Percentiles rank a stretch among this genome's conserved stretches.
Evolutionary conservation across 2,329 filamentous ascomycete species (phyloP).

Genomic region (Malbranchea cinnamomea): DNA sequence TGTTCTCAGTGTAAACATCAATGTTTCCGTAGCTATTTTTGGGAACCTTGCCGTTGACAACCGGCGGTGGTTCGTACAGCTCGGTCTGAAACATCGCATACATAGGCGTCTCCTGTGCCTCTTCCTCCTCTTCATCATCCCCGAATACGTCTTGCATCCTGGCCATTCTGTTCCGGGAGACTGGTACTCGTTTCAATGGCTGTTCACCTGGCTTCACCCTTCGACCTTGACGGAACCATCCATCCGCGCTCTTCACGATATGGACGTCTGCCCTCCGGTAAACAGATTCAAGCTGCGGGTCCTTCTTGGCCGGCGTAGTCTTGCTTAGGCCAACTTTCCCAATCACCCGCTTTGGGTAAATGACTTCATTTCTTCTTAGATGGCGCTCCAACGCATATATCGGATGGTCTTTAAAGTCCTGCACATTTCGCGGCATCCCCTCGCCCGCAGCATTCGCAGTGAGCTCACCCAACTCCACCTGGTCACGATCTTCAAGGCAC

Average conservation of each 20-base stretch:
- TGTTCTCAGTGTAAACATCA: slow-evolving; percentile 48
- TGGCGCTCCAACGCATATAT: slow-evolving; percentile 75
- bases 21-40: slow-evolving; percentile 48
- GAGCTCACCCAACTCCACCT: slow-evolving; percentile 70
- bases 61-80: slow-evolving; percentile 58
- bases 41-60: slow-evolving; percentile 55
- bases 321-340: slow-evolving; percentile 55
- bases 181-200: slow-evolving; percentile 55
- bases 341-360: slow-evolving; percentile 54
- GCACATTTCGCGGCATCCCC: slow-evolving; percentile 70
- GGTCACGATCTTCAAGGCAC: slow-evolving; percentile 51
- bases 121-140: slow-evolving; percentile 29
- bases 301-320: slow-evolving; percentile 33
- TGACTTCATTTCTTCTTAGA: slow-evolving; percentile 66
- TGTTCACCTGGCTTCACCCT: slow-evolving; percentile 66
- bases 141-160: slow-evolving; percentile 9
- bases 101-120: slow-evolving; percentile 40
- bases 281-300: slow-evolving; percentile 52
- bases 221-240: slow-evolving; percentile 80
- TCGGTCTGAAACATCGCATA: slow-evolving; percentile 51
- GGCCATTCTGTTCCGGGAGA: not conserved
- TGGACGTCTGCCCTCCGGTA: slow-evolving; percentile 74
- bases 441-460: slow-evolving; percentile 57
- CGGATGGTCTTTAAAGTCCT: slow-evolving; percentile 78
- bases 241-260: slow-evolving; percentile 60